Base-by-base conservation (phyloP, 352 stramenopile genomes). In the Pythium plurisporium region DNA sequence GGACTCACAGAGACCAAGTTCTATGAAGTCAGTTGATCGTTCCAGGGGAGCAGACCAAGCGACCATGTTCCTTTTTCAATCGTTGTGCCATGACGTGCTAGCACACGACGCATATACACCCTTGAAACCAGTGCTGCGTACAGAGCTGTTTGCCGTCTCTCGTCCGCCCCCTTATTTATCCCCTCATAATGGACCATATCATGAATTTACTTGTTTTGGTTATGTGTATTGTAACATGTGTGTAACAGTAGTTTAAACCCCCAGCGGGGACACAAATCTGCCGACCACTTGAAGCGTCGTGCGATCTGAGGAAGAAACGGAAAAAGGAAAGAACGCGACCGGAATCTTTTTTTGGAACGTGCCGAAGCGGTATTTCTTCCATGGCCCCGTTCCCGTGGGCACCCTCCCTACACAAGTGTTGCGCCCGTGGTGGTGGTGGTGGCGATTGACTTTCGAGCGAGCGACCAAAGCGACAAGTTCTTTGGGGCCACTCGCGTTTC, bases 1-100 rank as follows among this genome's bases (percentile, higher is more conserved):
- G 33, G 4, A 31, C 5, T 38, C 12, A 5, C 48, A 91, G 81
- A 91, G 59, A 72, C 69, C 70, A 91, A 89, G 61, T 89, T 91
- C 56, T 67, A 87, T 55, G 66, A 88, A 53, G 64, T 89, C 51
- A 59, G 69, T 40, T 83, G 31, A 52, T 30, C 29, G 17, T 3
- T 49, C 10, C 14, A 33, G 30, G 42, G 3, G 25, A 23, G 26
- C 5, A 14, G 9, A 34, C n/a, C n/a, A n/a, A n/a, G n/a, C n/a
- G n/a, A n/a, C n/a, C n/a, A n/a, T n/a, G n/a, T n/a, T n/a, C n/a
- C n/a, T n/a, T n/a, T n/a, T n/a, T n/a, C n/a, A n/a, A n/a, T n/a
- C n/a, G n/a, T n/a, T n/a, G 42, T 49, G 42, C 7, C 26, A 23
- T 49, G 42, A n/a, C 30, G 26, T 49, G n/a, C 5, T 44, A 44